These are phyloP conservation scores for Suhomyces sp. DNA, from an alignment of 805 yeast species.

Conservation along the genomic window DNA sequence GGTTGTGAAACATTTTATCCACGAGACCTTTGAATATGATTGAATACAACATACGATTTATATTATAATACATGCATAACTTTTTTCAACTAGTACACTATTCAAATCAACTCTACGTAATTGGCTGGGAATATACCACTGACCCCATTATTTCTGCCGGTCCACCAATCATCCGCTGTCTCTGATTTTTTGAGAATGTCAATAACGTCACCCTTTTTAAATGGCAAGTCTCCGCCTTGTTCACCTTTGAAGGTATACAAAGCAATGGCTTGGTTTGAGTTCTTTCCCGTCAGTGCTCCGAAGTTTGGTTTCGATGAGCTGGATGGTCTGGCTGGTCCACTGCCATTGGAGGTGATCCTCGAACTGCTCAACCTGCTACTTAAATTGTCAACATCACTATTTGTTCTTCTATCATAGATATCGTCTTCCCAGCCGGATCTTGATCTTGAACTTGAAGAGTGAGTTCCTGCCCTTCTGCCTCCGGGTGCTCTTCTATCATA, in stretches of 20 bases:
- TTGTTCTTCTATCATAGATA: conserved; percentile 55
- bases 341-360: conserved; percentile 19
- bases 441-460: conserved; percentile 19
- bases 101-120: conserved; percentile 74
- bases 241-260: conserved; percentile 86
- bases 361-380: conserved; percentile 34
- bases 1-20: conserved; percentile 64
- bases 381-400: conserved; percentile 34
- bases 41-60: not conserved
- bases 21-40: conserved; percentile 24
- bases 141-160: conserved; percentile 78
- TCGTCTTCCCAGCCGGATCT: conserved; percentile 84
- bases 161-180: conserved; percentile 98
- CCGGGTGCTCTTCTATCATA: conserved; percentile 18
- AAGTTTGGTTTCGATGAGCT: conserved; percentile 40
- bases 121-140: conserved; percentile 98
- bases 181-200: conserved; percentile 82
- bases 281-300: conserved; percentile 32
- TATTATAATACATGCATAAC: not conserved
- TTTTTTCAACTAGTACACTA: not conserved
- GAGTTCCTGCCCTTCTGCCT: conserved; percentile 9
- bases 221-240: conserved; percentile 88
- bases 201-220: conserved; percentile 91
- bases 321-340: conserved; percentile 31
- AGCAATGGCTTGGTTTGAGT: conserved; percentile 82